phyloP scores from a whole-genome alignment of 352 stramenopile genomes.

The Aphanomyces invadans region DNA sequence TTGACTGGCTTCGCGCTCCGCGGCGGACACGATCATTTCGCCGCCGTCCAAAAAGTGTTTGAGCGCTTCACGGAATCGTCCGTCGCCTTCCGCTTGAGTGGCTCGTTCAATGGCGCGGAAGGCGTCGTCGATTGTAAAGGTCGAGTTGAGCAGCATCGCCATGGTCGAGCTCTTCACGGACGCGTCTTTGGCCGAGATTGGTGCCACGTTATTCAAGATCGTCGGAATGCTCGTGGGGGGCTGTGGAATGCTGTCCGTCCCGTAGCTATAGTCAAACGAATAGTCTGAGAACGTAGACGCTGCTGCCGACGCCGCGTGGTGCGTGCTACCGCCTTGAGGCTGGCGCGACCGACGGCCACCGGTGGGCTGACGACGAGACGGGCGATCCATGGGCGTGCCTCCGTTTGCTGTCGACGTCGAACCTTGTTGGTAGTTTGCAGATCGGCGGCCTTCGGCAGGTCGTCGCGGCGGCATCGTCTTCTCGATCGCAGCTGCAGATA shows the following conservation, averaged over 20 bases:
- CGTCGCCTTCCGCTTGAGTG: constrained; percentile 40
- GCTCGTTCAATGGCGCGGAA: constrained; percentile 66
- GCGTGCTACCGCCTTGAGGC: too few species aligned
- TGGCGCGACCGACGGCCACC: neutral
- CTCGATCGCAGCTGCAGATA: neutral
- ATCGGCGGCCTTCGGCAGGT: neutral
- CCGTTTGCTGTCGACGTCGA: neutral
- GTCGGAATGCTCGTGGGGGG: neutral
- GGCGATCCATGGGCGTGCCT: neutral
- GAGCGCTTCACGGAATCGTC: constrained; percentile 67
- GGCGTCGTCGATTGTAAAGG: constrained; percentile 60
- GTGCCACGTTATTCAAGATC: constrained; percentile 3
- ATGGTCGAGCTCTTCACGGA: constrained; percentile 9
- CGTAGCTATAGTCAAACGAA: neutral
- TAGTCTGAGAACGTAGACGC: neutral
- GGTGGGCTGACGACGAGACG: neutral
- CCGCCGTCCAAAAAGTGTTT: constrained; percentile 77
- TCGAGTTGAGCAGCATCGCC: neutral
- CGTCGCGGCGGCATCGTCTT: neutral
- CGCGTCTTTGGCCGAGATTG: constrained; percentile 17
- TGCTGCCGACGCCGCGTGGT: neutral
- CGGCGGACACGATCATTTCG: constrained; percentile 77
- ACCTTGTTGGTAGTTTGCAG: neutral
- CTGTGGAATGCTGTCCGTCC: neutral
- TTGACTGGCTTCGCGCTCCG: constrained; percentile 62